phyloP scores from a whole-genome alignment of 1,284 basidiomycete species.

The Leucoagaricus sp. region DNA sequence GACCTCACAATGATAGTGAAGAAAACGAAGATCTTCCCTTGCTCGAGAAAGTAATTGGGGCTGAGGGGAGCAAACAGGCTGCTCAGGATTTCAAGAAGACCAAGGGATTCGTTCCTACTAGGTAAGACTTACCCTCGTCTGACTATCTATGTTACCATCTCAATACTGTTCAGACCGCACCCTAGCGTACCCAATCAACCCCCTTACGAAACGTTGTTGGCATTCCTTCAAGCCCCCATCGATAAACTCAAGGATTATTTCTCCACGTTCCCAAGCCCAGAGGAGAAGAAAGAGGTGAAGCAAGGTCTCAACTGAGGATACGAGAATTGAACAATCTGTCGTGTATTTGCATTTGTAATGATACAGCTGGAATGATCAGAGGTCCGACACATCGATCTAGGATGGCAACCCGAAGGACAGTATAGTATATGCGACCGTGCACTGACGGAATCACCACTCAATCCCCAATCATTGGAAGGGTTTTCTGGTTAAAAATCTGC shows the following conservation, averaged over 20 bases:
- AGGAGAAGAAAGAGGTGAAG: constrained; percentile 42
- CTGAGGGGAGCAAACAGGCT: constrained; percentile 41
- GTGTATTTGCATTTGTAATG: no score
- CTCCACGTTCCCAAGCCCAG: constrained; percentile 28
- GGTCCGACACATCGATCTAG: no score
- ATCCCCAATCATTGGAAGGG: no score
- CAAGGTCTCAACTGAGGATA: constrained; percentile 7
- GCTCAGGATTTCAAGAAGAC: constrained; percentile 54
- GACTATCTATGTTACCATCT: not conserved
- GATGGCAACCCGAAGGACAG: no score
- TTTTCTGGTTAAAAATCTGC: no score
- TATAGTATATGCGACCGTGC: no score
- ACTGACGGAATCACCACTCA: no score
- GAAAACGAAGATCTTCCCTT: constrained; percentile 56
- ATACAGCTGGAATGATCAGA: no score
- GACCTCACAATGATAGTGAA: constrained; percentile 57
- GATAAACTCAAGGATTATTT: constrained; percentile 53
- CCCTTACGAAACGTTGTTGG: constrained; percentile 16
- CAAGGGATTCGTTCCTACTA: constrained; percentile 66
- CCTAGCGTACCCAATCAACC: constrained; percentile 17
- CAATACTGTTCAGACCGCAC: constrained; percentile 14
- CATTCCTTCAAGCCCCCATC: constrained; percentile 2
- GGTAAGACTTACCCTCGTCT: constrained; percentile 32
- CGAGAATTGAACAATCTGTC: no score
- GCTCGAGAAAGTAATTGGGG: constrained; percentile 48